Conservation (phyloP, 2,329 filamentous ascomycete genomes). For the Fusarium nelsonii region DNA sequence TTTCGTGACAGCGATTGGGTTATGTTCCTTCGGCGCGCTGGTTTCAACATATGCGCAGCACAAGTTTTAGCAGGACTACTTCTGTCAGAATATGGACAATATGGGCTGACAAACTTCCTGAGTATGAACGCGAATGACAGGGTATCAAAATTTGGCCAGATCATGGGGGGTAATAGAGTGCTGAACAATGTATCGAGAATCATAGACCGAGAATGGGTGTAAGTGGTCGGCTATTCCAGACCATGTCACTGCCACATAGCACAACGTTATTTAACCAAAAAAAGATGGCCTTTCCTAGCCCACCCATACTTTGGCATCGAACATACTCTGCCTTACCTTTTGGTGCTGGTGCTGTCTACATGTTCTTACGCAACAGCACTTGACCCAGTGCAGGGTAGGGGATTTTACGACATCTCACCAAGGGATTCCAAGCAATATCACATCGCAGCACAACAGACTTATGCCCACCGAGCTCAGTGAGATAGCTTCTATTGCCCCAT, state of each 20-base stretch:
- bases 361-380: neutral
- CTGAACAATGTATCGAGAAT: conserved; percentile 33
- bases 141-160: conserved; percentile 40
- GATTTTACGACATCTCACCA: neutral
- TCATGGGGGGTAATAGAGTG: conserved; percentile 47
- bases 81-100: conserved; percentile 40
- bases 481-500: conserved; percentile 39
- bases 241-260: neutral
- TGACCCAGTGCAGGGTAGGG: neutral
- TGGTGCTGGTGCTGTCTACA: neutral
- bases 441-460: conserved; percentile 33
- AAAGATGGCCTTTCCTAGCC: too few species aligned
- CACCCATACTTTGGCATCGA: neutral
- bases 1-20: conserved; percentile 59
- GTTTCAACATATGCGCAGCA: conserved; percentile 55
- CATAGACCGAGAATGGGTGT: conserved; percentile 32
- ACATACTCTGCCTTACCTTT: neutral
- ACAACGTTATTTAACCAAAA: neutral
- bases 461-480: conserved; percentile 29
- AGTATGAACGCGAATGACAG: conserved; percentile 48
- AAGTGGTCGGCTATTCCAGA: neutral
- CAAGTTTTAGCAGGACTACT: conserved; percentile 51
- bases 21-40: conserved; percentile 52
- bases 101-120: conserved; percentile 51
- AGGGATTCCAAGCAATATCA: conserved; percentile 5